phyloP scores from a whole-genome alignment of 208 protist genomes.

The Trypanosoma brucei region DNA sequence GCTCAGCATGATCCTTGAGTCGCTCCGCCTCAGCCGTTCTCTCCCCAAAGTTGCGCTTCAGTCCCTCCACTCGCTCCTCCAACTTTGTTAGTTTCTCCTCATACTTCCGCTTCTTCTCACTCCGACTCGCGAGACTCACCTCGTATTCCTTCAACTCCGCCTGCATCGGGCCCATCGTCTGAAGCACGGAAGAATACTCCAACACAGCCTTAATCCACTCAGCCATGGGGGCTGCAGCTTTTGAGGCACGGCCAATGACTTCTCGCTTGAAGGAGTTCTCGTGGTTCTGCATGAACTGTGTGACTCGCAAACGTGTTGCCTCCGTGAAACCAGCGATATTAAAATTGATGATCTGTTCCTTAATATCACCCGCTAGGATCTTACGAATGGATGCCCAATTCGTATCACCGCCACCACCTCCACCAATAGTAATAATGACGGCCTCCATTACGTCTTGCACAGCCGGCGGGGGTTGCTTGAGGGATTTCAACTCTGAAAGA shows the following conservation, averaged over 20 bases:
- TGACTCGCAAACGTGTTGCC: constrained; percentile 67
- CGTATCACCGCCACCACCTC: constrained; percentile 64
- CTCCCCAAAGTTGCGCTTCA: constrained; percentile 90
- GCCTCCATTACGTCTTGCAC: constrained; percentile 96
- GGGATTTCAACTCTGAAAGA: constrained; percentile 94
- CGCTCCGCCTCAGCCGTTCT: constrained; percentile 93
- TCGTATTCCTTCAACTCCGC: constrained; percentile 80
- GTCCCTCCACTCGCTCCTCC: constrained; percentile 90
- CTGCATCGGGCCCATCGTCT: constrained; percentile 90
- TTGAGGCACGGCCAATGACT: constrained; percentile 89
- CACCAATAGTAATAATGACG: constrained; percentile 93
- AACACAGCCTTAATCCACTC: constrained; percentile 96
- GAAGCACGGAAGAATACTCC: constrained; percentile 94
- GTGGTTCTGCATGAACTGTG: constrained; percentile 86
- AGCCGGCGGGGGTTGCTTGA: constrained; percentile 93
- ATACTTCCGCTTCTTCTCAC: constrained; percentile 88
- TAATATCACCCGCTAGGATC: constrained; percentile 91
- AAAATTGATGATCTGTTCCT: constrained; percentile 95
- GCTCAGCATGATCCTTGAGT: constrained; percentile 84
- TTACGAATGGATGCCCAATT: constrained; percentile 95
- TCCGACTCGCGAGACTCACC: constrained; percentile 70
- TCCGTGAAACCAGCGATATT: constrained; percentile 86
- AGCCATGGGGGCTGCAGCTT: constrained; percentile 95
- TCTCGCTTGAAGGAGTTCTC: constrained; percentile 91
- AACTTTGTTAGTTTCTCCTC: constrained; percentile 84